Evolutionary conservation across 768 basidiomycete species (phyloP), one percentile per base, ranked within the genome.

Genomic region (Pleurotus tuoliensis): DNA sequence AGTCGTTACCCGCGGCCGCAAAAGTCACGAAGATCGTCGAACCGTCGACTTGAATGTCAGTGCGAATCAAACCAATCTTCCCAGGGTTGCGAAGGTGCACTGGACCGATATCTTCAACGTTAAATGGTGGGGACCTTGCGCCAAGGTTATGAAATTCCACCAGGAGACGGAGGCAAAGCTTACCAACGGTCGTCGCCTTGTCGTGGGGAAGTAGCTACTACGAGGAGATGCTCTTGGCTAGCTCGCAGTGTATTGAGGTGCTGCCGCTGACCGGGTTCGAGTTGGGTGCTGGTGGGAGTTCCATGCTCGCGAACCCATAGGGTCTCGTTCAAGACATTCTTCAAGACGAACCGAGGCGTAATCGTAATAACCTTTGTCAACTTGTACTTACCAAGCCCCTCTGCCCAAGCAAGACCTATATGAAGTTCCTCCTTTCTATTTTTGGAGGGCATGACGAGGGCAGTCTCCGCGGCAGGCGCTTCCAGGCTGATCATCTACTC

Each of bases 341-440:
- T 90, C 62, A 98, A 70, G 60, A 98, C 73, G 75, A 94, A 98
- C 46, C 97, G 84, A 24, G 97, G 97, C 6, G 90, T 79, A 38
- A 98, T 73, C 0, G 91, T 95, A 61, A 99, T 86, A 62, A 98
- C 88, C 73, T 98, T 98, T 24, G 88, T 89, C 34, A 98, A 75
- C 67, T 98, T 98, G 70, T 98, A 98, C 76, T 97, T 98, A 37
- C 97, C 97, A n/a, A 87, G 75, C 1, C 95, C 97, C 70, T 96
- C 94, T 15, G 82, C 80, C 84, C 95, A 98, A 4, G 94, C 95
- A 39, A 99, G 63, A 1, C 96, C 97, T 46, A 92, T 70, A 66
- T 94, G 90, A 52, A 86, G 79, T 66, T 87, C 84, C 47, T 90
- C 84, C 59, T 77, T 84, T 52, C 85, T 84, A 27, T 74, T 75